Evolutionary conservation across 164 flowering plant genomes (phyloP).

Genomic region (Vitis riparia): DNA sequence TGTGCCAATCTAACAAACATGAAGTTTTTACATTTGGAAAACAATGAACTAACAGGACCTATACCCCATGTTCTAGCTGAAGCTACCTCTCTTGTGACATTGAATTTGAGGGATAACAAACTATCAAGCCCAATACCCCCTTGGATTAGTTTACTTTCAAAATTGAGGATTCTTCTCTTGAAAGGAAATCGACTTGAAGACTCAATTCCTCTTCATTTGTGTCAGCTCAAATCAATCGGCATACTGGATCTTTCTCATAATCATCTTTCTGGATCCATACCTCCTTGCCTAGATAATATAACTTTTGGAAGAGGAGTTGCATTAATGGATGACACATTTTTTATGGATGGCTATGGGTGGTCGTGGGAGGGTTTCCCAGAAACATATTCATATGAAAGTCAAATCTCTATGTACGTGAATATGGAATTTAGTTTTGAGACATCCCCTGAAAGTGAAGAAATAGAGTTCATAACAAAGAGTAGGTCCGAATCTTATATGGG

Average conservation of each 20-base stretch:
- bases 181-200: too few relatives aligned
- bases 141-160: too few relatives aligned
- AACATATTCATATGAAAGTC: too few relatives aligned
- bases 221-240: too few relatives aligned
- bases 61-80: not conserved
- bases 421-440: not conserved
- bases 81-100: not conserved
- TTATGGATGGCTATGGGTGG: not conserved
- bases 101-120: too few relatives aligned
- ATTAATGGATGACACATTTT: slow-evolving; percentile 4
- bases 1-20: too few relatives aligned
- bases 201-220: too few relatives aligned
- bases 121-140: too few relatives aligned
- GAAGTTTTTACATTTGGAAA: not conserved
- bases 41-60: not conserved
- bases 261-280: slow-evolving; percentile 13
- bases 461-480: slow-evolving; percentile 18
- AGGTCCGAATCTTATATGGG: slow-evolving; percentile 9
- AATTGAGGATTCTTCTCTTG: too few relatives aligned
- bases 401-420: too few relatives aligned
- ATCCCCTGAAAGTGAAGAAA: not conserved
- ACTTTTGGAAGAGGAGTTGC: not conserved
- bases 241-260: too few relatives aligned
- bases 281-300: slow-evolving; percentile 11
- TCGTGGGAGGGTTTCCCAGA: too few relatives aligned